Conservation (phyloP, 208 protist genomes). For the Trypanosoma melophagium region DNA sequence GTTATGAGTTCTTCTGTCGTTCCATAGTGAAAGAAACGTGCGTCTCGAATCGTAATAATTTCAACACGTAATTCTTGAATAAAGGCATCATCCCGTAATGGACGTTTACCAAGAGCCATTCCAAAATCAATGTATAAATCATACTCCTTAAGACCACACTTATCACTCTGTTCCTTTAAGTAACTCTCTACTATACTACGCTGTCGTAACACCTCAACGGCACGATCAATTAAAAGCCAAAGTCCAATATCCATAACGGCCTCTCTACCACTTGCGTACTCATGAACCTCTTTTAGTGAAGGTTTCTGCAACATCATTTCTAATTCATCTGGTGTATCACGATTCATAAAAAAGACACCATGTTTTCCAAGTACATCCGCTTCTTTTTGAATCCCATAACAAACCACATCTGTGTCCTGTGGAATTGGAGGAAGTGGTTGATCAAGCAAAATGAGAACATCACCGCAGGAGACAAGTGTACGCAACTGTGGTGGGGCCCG, state of each 20-base stretch:
- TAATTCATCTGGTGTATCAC: constrained; percentile 23
- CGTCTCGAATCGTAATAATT: constrained; percentile 36
- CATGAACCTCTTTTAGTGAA: constrained; percentile 29
- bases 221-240: constrained; percentile 54
- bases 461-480: constrained; percentile 44
- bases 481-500: constrained; percentile 30
- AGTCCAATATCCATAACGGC: constrained; percentile 41
- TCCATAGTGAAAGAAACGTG: constrained; percentile 46
- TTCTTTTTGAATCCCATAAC: constrained; percentile 36
- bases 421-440: background rate
- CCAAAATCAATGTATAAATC: constrained; percentile 56
- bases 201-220: constrained; percentile 32
- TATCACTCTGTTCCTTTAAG: background rate
- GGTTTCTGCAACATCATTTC: constrained; percentile 63
- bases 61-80: constrained; percentile 27
- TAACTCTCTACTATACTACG: constrained; percentile 23
- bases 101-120: constrained; percentile 26
- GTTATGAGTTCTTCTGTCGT: constrained; percentile 42
- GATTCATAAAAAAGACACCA: constrained; percentile 48
- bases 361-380: constrained; percentile 25
- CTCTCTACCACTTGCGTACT: background rate
- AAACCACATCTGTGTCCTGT: constrained; percentile 47
- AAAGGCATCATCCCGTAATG: constrained; percentile 1
- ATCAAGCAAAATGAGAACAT: constrained; percentile 28
- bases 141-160: constrained; percentile 16